Evolutionary conservation across 1,284 basidiomycete species (phyloP).

Genomic region (Trichosporon sp.): DNA sequence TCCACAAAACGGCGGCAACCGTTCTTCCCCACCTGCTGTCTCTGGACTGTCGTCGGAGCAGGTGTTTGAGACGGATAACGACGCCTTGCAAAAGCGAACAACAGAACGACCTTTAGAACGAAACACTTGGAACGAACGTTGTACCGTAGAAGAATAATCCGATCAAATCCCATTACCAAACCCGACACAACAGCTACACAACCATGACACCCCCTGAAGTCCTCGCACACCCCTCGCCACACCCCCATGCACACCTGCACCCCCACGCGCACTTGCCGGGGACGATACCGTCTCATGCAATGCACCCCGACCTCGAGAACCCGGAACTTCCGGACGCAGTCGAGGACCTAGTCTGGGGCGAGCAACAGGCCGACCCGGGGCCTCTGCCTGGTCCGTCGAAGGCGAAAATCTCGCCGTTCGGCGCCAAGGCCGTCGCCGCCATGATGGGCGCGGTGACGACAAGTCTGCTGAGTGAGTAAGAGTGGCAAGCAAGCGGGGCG

Average conservation of each 20-base stretch:
- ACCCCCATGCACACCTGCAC: not conserved
- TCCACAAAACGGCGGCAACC: not conserved
- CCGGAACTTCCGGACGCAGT: constrained; percentile 9
- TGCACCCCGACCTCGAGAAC: constrained; percentile 10
- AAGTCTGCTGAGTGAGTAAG: constrained; percentile 43
- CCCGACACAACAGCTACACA: not conserved
- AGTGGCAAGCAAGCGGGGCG: not conserved
- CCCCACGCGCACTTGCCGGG: not conserved
- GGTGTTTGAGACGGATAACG: no score
- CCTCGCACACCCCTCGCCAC: not conserved
- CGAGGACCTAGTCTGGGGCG: constrained; percentile 14
- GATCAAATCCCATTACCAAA: no score
- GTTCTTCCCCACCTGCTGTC: not conserved
- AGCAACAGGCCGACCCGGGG: constrained; percentile 18
- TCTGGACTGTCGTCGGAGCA: not conserved
- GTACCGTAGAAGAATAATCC: not conserved
- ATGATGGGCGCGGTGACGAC: constrained; percentile 48
- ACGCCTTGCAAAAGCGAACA: no score
- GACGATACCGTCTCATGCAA: no score
- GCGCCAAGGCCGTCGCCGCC: constrained; percentile 45
- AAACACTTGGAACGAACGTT: not conserved
- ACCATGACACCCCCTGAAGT: not conserved
- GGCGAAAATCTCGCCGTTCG: constrained; percentile 19
- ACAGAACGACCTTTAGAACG: not conserved
- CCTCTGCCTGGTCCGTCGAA: constrained; percentile 33